Base-by-base conservation (phyloP, 345 rosid species). In the Lenwebbia sp. region DNA sequence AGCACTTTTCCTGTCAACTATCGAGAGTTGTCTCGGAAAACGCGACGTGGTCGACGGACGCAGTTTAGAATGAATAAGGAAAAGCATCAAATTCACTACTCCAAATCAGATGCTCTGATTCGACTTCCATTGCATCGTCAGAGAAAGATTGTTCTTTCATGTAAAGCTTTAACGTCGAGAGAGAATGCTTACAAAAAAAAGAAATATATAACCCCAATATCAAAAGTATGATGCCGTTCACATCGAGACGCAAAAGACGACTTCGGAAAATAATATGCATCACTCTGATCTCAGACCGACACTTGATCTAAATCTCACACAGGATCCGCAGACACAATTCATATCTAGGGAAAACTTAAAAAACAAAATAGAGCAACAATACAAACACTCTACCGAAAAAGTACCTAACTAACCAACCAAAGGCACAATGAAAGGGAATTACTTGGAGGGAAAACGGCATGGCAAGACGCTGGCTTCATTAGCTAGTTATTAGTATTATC, bases 401-500 rank as follows among this genome's bases (percentile, higher is more conserved):
- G 81, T 37, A 70, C 81, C 26, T 70, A 70, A 21, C 47, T 19
- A 70, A 37, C 4, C 25, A 70, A 70, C 81, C 37, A 37, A 70
- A 70, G 81, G 81, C 25, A 37, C 25, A 22, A 22, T 19, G 26
- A 70, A 70, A 10, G 13, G 78, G 81, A 70, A 70, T 70, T 33
- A 19, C 47, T 19, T 1, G 7, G 81, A 37, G 47, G 12, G 81
- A 37, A 37, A 70, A 70, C 7, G 11, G 47, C 26, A 37, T 7
- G 3, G 13, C 21, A 70, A 70, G 81, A 70, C 10, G 3, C 25
- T 17, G 81, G 81, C 81, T 70, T 70, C 81, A 37, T 70, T 37
- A 70, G 81, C 86, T 54, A 82, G 82, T 89, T 78, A 82, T 85
- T 86, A 82, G 56, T 54, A 76, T 76, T 85, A 50, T 86, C 88